These are phyloP conservation scores for Citrus sp. DNA, from an alignment of 345 rosid genomes.

Conservation along the genomic window DNA sequence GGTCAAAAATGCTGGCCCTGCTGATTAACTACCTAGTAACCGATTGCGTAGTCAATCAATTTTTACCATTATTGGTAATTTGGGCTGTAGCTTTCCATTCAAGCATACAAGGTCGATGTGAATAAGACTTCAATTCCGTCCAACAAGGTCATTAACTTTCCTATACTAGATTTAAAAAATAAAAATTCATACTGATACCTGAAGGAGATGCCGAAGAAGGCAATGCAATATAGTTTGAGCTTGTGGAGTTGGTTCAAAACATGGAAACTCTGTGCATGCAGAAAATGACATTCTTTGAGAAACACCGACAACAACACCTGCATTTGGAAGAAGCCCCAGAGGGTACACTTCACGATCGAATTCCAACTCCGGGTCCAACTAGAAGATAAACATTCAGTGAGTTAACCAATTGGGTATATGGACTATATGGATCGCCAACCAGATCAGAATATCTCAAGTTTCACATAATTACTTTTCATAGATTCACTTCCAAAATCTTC, in stretches of 20 bases:
- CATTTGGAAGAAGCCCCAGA: slow-evolving; percentile 93
- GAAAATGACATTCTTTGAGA: slow-evolving; percentile 96
- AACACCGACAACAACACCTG: slow-evolving; percentile 93
- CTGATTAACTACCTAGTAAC: background rate
- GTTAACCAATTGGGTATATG: background rate
- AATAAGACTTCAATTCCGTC: background rate
- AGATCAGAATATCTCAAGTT: slow-evolving; percentile 11
- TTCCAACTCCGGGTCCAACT: slow-evolving; percentile 98
- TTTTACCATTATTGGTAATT: background rate
- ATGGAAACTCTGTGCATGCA: slow-evolving; percentile 95
- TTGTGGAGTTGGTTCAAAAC: slow-evolving; percentile 98
- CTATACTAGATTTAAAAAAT: background rate
- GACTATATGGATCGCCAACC: background rate
- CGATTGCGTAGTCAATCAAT: background rate
- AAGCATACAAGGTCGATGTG: background rate
- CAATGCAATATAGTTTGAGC: slow-evolving; percentile 98
- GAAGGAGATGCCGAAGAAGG: slow-evolving; percentile 95
- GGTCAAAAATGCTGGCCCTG: background rate
- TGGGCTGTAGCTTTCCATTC: background rate
- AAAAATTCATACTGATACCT: slow-evolving; percentile 44
- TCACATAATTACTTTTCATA: background rate
- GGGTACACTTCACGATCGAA: slow-evolving; percentile 98
- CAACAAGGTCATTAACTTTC: slow-evolving; percentile 1
- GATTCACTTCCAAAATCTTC: background rate
- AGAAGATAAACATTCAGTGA: slow-evolving; percentile 25